Evolutionary conservation across 139 green algal species (phyloP), one percentile per base, ranked within the genome.

Genomic region (Coelastrella sp.): DNA sequence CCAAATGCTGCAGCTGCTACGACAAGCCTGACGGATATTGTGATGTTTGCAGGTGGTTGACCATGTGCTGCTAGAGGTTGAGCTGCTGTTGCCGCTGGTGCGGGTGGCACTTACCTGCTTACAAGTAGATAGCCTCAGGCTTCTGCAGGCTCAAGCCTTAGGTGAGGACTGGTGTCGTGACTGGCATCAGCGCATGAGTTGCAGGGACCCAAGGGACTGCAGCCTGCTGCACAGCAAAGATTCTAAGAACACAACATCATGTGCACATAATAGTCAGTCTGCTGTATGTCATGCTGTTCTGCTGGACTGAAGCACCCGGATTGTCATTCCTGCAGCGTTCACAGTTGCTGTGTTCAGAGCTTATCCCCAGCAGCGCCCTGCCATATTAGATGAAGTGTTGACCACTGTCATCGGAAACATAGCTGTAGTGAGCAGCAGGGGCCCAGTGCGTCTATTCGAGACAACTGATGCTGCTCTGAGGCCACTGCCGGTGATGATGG

Each of bases 61-160:
- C n/a, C 65, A 35, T 7, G 85, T 92, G 57, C 80, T 91, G 24
- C n/a, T 96, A 15, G 91, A 92, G 25, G 88, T 90, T 6, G 73
- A 82, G 76, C 25, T 78, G n/a, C 74, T 97, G 81, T 68, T 96
- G 60, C 94, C 95, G 20, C 91, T 98, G 83, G 91, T 95, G 70
- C 93, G 95, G 57, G 80, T 92, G 19, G 79, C 86, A 49, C 74
- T 94, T 7, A 87, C 92, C n/a, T 82, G 89, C 25, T 89, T 97
- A 35, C 93, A 92, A 17, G 93, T 96, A 49, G 86, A 96, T 22
- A 84, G 73, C 49, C 73, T 97, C 66, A 76, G 86, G 11, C 73
- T 95, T 75, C 92, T 98, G 70, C 94, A 97, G 57, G 87, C 94
- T 22, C 93, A 96, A 57, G 92, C 94, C 1, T 61, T 93, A 57